Evolutionary conservation across 495 filamentous ascomycete genomes (phyloP), one percentile per base, ranked within the genome.

Genomic region (Pyronema omphalodes): DNA sequence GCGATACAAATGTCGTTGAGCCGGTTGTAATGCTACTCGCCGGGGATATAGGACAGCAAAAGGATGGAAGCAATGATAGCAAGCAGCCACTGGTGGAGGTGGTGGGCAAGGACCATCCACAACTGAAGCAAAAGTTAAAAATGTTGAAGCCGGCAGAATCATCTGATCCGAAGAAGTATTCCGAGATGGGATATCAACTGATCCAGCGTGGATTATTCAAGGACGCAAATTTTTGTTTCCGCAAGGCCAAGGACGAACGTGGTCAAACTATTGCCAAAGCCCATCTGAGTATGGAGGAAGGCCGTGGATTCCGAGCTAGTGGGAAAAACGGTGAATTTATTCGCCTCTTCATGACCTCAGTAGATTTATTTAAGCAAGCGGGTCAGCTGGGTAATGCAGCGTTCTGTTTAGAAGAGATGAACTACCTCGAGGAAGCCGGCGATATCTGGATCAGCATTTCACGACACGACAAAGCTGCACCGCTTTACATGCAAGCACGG

Each of bases 141-240:
- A 34, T 8, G 47, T 12, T 50, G 19, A 50, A 50, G n/a, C 47
- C 47, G 18, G 47, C 47, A 11, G 29, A 35, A n/a, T 36, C 47
- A 8, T 40, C 56, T 7, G 52, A 58, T 19, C 48, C 58, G 1
- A 29, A 49, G 34, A 43, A 44, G 17, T 60, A 49, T 49, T 53
- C 48, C 1, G 47, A 18, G 5, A 51, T 19, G 15, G 58, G 58
- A 4, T 58, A 60, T 18, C 19, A 60, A 19, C 55, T 60, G 4
- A 23, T 60, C 11, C 34, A 60, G 19, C 11, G 50, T 5, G 50
- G 50, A 40, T 18, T 52, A 8, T 17, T 55, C 43, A 29, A 55
- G 44, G 35, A 51, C 53, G 60, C 58, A 8, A 55, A 53, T 8
- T 48, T 57, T 36, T 60, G 58, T 44, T 62, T 62, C 17, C 23